These are phyloP conservation scores for Somion occarium DNA, from an alignment of 1,284 basidiomycete species.

Conservation along the genomic window DNA sequence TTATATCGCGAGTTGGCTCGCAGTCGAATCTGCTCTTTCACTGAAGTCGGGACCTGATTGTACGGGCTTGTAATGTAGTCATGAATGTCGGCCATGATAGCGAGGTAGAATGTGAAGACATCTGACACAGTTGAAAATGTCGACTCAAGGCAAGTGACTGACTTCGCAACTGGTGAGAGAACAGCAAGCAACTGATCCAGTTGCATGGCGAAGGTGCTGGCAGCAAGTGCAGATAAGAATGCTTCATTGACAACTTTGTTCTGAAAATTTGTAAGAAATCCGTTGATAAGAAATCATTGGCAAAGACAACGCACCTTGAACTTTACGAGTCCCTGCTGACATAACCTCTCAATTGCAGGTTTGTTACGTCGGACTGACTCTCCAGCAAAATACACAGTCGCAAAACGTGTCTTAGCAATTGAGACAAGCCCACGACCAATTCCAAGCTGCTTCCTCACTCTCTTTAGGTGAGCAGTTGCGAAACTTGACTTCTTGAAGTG, in stretches of 20 bases:
- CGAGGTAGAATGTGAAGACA: conserved; percentile 8
- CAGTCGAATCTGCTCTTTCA: conserved; percentile 4
- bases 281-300: no score
- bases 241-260: no score
- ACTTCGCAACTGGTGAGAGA: neutral
- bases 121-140: conserved; percentile 6
- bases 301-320: no score
- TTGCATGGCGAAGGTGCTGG: neutral
- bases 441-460: conserved; percentile 10
- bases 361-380: neutral
- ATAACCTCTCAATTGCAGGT: conserved; percentile 4
- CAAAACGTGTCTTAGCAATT: conserved; percentile 7
- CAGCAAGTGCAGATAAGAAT: neutral
- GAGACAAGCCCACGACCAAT: conserved; percentile 15
- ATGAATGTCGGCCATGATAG: conserved; percentile 4
- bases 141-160: conserved; percentile 6
- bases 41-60: neutral
- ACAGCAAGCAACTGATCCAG: conserved; percentile 3
- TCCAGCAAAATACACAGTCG: conserved; percentile 4
- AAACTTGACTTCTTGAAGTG: conserved; percentile 23
- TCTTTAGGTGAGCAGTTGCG: conserved; percentile 13
- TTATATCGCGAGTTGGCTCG: conserved; percentile 2
- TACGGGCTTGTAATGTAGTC: neutral
- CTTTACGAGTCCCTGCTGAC: neutral
- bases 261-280: no score